Conservation (phyloP, 2,329 filamentous ascomycete species). For the Allantophomopsis cytisporea region DNA sequence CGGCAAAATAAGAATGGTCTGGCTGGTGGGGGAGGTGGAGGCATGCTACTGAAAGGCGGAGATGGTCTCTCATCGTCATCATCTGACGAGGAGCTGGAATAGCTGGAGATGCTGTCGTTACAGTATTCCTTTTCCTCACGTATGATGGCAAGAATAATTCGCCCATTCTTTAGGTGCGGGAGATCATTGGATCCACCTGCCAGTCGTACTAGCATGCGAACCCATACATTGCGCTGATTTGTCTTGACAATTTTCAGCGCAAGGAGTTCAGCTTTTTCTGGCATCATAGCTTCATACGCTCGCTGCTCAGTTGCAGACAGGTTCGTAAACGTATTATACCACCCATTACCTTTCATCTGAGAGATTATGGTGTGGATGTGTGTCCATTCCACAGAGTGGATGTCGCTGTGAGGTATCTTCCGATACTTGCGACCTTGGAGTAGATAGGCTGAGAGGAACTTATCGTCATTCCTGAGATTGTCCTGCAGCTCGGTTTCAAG, state of each 20-base stretch:
- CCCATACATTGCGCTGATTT: constrained; percentile 9
- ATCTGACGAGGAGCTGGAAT: neutral
- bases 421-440: constrained; percentile 5
- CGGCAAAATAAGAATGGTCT: neutral
- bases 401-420: constrained; percentile 12
- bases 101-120: neutral
- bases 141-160: constrained; percentile 11
- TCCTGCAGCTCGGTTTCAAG: constrained; percentile 13
- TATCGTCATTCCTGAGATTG: constrained; percentile 8
- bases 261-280: constrained; percentile 5
- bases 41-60: neutral
- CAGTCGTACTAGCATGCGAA: constrained; percentile 5
- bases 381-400: constrained; percentile 14
- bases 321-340: constrained; percentile 12
- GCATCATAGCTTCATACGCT: constrained; percentile 4
- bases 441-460: constrained; percentile 10
- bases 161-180: constrained; percentile 1
- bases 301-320: constrained; percentile 7
- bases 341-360: constrained; percentile 11
- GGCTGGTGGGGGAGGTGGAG: constrained; percentile 7
- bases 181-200: neutral
- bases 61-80: neutral
- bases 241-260: constrained; percentile 12
- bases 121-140: constrained; percentile 6
- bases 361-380: constrained; percentile 14